A percentile compares a stretch with the other conserved stretches of the same genome.
phyloP scores from a whole-genome alignment of 1,284 basidiomycete genomes.

The Malassezia slooffiae region DNA sequence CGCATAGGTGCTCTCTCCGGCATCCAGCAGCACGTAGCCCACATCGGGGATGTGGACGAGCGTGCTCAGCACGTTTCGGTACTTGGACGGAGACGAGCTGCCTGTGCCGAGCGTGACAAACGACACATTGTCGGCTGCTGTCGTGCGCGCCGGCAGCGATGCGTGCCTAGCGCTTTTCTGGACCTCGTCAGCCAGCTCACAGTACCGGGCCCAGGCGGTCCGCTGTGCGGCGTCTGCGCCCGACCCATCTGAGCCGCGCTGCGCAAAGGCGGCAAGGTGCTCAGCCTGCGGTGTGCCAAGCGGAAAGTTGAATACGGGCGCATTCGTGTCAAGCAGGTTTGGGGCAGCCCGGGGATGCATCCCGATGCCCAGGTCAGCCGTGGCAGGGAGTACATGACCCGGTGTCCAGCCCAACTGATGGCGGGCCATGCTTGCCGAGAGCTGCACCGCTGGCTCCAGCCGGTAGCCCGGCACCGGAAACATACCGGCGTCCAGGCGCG shows the following conservation, averaged over 20 bases:
- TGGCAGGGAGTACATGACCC: conserved; percentile 13
- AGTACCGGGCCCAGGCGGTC: conserved; percentile 16
- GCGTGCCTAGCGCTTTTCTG: conserved; percentile 23
- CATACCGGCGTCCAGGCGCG: conserved; percentile 60
- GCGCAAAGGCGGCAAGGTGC: conserved; percentile 16
- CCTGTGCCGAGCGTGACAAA: conserved; percentile 77
- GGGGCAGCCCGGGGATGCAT: conserved; percentile 23
- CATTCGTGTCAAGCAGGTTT: conserved; percentile 11
- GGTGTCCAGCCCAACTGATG: not conserved
- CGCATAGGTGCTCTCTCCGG: conserved; percentile 82
- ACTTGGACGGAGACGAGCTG: conserved; percentile 63
- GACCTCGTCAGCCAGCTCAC: conserved; percentile 19
- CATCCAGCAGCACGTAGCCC: conserved; percentile 62
- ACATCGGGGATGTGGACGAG: conserved; percentile 30
- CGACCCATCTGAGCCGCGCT: conserved; percentile 25
- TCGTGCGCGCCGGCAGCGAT: not conserved
- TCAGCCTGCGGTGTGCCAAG: not conserved
- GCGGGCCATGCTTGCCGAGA: not conserved
- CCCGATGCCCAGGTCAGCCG: conserved; percentile 16
- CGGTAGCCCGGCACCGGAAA: conserved; percentile 61
- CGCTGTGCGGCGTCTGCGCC: too few relatives aligned
- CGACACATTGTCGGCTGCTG: conserved; percentile 50
- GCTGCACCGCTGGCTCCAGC: conserved; percentile 13
- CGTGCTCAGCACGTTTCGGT: conserved; percentile 41
- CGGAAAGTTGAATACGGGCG: conserved; percentile 41